Base-by-base conservation (phyloP, 768 basidiomycete genomes). In the Termitomyces sp. region DNA sequence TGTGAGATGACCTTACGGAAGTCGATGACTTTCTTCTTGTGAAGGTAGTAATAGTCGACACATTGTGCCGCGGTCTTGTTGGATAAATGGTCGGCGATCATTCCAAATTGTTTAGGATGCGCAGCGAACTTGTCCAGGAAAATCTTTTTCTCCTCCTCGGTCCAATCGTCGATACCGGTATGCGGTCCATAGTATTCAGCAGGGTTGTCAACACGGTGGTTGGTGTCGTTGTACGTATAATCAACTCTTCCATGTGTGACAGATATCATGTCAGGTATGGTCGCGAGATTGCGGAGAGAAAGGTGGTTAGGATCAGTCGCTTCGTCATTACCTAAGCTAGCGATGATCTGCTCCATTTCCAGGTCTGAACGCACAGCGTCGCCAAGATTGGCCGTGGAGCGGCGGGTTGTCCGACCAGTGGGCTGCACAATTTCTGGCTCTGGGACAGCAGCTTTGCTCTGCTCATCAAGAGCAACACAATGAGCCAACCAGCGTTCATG, bases 291-390 rank as follows among this genome's bases (percentile, higher is more conserved):
- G 61, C 84, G 81, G 55, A 86, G 76, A 4, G 93, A 91, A n/a
- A 97, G 85, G 60, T 91, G 84, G 62, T 84, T 89, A 0, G 95
- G 93, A 71, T 98, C 95, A n/a, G 88, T 91, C 32, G 92, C 85
- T 59, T 96, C 95, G 62, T 96, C 93, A 64, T 88, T 90, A 26
- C 93, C 94, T 40, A 97, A 76, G 66, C 88, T 92, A n/a, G 93
- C 93, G 57, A 98, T 90, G 68, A 98, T 94, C 73, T 95, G 93
- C 67, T 97, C 92, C 86, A 97, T 95, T 76, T 98, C 96, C 56
- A 96, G 81, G 72, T 98, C 95, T 18, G 95, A 94, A 4, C 93
- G 88, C 16, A 95, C 95, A 14, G 92, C 87, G 71, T 97, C 95
- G 27, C 92, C 92, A 61, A 91, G 74, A 43, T 74, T 75, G 0